These are phyloP conservation scores for Pseudogymnoascus sp. DNA, from an alignment of 2,329 filamentous ascomycete species.

Conservation along the genomic window DNA sequence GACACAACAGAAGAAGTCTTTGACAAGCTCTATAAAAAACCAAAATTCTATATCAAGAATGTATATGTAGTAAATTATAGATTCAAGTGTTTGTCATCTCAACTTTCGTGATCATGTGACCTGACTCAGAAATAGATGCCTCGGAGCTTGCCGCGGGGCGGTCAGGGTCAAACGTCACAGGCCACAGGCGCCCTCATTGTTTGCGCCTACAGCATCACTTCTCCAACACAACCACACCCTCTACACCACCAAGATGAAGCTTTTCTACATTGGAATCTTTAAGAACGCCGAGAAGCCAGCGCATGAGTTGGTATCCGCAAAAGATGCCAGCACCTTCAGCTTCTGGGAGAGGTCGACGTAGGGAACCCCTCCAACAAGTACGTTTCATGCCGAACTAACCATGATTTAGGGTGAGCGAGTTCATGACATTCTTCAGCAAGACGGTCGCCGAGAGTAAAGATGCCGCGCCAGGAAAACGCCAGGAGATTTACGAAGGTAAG, in stretches of 20 bases:
- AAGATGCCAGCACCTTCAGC: conserved; percentile 5
- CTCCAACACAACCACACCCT: neutral
- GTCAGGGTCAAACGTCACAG: conserved; percentile 5
- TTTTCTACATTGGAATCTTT: conserved; percentile 81
- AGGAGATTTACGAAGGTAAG: conserved; percentile 74
- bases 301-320: conserved; percentile 51
- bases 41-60: neutral
- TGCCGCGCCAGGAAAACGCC: conserved; percentile 66
- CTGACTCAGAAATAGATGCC: conserved; percentile 3
- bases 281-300: conserved; percentile 72
- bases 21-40: neutral
- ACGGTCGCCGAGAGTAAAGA: conserved; percentile 73
- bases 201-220: conserved; percentile 4
- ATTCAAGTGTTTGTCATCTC: neutral
- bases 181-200: conserved; percentile 8
- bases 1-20: neutral
- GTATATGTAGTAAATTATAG: neutral
- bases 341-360: conserved; percentile 10
- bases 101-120: neutral
- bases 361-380: conserved; percentile 3
- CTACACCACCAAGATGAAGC: conserved; percentile 59
- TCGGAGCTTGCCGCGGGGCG: conserved; percentile 4
- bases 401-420: conserved; percentile 39
- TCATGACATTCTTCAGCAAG: conserved; percentile 81
- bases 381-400: conserved; percentile 28